Base-by-base conservation (phyloP, 208 protist genomes). In the Crithidia brevicula region DNA sequence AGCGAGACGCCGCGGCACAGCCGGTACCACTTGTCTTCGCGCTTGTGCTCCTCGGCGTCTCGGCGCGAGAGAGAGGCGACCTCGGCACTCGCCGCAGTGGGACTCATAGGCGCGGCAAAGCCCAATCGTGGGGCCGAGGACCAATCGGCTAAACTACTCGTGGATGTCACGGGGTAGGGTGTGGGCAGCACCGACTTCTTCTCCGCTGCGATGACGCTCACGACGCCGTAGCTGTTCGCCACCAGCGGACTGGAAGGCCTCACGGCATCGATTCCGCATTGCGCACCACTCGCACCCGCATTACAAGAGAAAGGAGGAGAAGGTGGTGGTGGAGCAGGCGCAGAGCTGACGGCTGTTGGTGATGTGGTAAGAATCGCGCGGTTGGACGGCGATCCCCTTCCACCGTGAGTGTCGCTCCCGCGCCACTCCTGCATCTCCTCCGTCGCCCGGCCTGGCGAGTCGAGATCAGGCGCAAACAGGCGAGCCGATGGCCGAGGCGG, bases 1-100 rank as follows among this genome's bases (percentile, higher is more conserved):
- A 93, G 77, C 11, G 83, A 67, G 9, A 90, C 53, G 10, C 86
- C 83, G 11, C 70, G 52, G 57, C 77, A 84, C 16, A 71, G 67
- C 8, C 50, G 64, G 51, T 81, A 61, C 83, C 83, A 92, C 53
- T 75, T 77, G 50, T 62, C 66, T 63, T 92, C 83, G 22, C 86
- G 67, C 38, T 79, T 72, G 30, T n/a, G 63, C 59, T 81, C 72
- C 53, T 70, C 67, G 11, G 22, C 52, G 47, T 79, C 77, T 9
- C 74, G 54, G 8, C 34, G 5, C 3, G 58, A 31, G 43, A 43
- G 63, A 36, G 72, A 77, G 27, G 13, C 42, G 6, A n/a, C 16
- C 60, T 88, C 83, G 3, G 78, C 78, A 0, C 5, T 20, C 0
- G 40, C 61, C 5, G 80, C 70, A 22, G 23, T 25, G 13, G 56